A percentile compares a stretch with the other conserved stretches of the same genome.
phyloP scores from a whole-genome alignment of 805 yeast genomes.

The Vanderwaltozyma verrucispora region DNA sequence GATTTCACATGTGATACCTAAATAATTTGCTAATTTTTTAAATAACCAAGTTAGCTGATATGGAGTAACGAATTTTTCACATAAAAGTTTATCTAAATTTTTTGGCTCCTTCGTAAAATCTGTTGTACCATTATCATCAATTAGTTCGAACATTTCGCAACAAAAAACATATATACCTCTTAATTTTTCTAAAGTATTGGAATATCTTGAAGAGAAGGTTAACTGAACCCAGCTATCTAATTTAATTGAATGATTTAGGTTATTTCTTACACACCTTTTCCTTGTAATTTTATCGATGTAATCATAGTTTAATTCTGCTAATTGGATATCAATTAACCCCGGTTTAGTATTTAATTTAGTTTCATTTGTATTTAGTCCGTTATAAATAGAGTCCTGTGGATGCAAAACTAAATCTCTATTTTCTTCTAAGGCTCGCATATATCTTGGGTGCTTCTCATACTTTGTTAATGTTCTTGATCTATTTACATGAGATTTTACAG shows the following conservation, averaged over 20 bases:
- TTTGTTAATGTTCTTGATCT: conserved; percentile 62
- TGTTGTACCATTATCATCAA: conserved; percentile 29
- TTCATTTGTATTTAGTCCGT: conserved; percentile 40
- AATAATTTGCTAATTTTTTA: conserved; percentile 55
- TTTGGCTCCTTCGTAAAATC: conserved; percentile 31
- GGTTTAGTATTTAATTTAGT: conserved; percentile 23
- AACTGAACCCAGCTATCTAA: conserved; percentile 46
- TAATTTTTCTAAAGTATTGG: conserved; percentile 45
- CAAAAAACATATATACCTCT: conserved; percentile 57
- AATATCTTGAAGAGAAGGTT: conserved; percentile 42
- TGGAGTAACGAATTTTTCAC: conserved; percentile 45
- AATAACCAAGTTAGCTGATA: conserved; percentile 72
- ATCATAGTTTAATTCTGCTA: conserved; percentile 26
- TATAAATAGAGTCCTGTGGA: conserved; percentile 41
- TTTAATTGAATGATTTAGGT: conserved; percentile 28
- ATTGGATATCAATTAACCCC: conserved; percentile 24
- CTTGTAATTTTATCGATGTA: conserved; percentile 38
- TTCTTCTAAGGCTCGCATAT: conserved; percentile 49
- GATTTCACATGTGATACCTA: conserved; percentile 65
- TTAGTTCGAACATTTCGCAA: conserved; percentile 45
- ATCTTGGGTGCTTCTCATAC: conserved; percentile 60
- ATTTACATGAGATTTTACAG: conserved; percentile 49
- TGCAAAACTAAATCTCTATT: conserved; percentile 54
- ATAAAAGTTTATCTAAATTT: conserved; percentile 34
- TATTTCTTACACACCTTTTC: conserved; percentile 29